A percentile compares a stretch with the other conserved stretches of the same genome.
Evolutionary conservation across 108 stramenopile genomes (phyloP).

Genomic region (Hondaea fermentalgiana): DNA sequence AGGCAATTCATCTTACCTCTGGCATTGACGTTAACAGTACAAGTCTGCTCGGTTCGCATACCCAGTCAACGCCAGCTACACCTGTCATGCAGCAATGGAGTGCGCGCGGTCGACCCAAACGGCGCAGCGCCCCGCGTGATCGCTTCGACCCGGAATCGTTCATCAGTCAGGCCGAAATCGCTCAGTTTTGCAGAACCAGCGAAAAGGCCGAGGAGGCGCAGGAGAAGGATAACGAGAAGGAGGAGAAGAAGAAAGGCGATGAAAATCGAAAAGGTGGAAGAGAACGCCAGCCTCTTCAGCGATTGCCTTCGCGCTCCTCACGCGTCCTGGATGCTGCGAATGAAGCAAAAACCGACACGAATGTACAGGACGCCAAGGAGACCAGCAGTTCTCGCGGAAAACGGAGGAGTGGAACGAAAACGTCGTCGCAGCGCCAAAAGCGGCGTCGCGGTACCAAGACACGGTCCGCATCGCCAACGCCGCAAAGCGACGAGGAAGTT

Average conservation of each 20-base stretch:
- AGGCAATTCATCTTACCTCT: not conserved
- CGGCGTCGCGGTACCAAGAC: no score
- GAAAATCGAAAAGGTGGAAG: not conserved
- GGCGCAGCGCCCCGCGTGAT: not conserved
- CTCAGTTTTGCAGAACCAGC: not conserved
- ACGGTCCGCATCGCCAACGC: no score
- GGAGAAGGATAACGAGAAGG: not conserved
- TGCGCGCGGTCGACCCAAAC: not conserved
- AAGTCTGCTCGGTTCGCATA: not conserved
- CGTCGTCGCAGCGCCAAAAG: no score
- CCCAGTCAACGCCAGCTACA: not conserved
- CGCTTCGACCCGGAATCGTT: not conserved
- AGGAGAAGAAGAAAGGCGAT: not conserved
- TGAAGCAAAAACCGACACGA: no score
- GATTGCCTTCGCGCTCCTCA: no score
- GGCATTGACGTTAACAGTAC: not conserved
- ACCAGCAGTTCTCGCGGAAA: no score
- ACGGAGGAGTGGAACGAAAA: no score
- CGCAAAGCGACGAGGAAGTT: no score
- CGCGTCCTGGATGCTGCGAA: no score
- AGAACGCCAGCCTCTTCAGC: no score
- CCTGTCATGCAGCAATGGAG: not conserved
- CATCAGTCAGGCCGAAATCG: not conserved
- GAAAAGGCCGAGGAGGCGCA: not conserved
- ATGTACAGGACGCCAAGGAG: no score